Evolutionary conservation across 768 basidiomycete species (phyloP), one percentile per base, ranked within the genome.

Genomic region (Saitozyma sp.): DNA sequence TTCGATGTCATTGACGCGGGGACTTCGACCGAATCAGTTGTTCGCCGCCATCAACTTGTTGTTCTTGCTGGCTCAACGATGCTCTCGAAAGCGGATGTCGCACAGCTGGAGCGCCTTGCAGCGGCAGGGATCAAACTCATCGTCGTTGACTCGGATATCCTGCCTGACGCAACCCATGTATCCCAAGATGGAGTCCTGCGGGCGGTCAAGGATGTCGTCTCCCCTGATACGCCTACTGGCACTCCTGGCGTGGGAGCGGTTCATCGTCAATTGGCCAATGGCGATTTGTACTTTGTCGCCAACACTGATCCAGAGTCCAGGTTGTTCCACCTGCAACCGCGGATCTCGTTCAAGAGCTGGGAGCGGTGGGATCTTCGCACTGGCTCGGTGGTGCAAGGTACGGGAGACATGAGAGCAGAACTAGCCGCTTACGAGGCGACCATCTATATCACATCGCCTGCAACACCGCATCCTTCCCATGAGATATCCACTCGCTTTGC

Each of bases 371-470:
- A 56, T 42, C 11, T 45, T 6, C 55, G 43, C 42, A 41, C 40
- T 56, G 55, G 55, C 8, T 56, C 42, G 37, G 38, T 56, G n/a
- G 55, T 42, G 38, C 42, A 13, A 9, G 55, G 55, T 38, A 7
- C 55, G 17, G 55, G 55, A 37, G 39, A 41, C 13, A 56, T 56
- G 39, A 16, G 17, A 11, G n/a, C 16, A n/a, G n/a, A 38, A 11
- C 40, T 56, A n/a, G 55, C 55, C 8, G 16, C 55, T 41, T 56
- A 56, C 55, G 55, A 56, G 17, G 55, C 55, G 38, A 41, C 37
- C 42, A 42, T 56, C 6, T 56, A 56, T 41, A 41, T 56, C 39
- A 56, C 55, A 11, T 41, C 52, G 52, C 19, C 19, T 16, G n/a
- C n/a, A n/a, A n/a, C n/a, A n/a, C n/a, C n/a, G n/a, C n/a, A n/a